These are phyloP conservation scores for Penicillium manginii DNA, from an alignment of 495 filamentous ascomycete genomes.

Conservation along the genomic window DNA sequence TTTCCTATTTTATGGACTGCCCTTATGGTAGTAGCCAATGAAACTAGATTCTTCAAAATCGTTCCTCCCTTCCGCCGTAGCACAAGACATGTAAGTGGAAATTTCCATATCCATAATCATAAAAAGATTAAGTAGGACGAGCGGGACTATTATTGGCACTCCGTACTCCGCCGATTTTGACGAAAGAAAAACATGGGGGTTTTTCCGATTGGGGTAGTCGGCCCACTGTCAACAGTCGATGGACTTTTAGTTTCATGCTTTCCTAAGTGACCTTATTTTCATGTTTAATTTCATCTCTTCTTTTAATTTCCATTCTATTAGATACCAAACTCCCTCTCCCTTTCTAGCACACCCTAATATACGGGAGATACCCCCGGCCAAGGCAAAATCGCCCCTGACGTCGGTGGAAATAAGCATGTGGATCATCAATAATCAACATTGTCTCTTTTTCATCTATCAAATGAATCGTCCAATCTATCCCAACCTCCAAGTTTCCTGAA, in stretches of 20 bases:
- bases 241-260: too few relatives aligned
- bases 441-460: neutral
- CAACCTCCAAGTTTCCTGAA: neutral
- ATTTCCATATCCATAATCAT: too few relatives aligned
- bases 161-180: too few relatives aligned
- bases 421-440: neutral
- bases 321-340: too few relatives aligned
- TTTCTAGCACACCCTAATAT: too few relatives aligned
- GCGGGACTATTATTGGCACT: too few relatives aligned
- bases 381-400: neutral
- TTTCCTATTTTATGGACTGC: constrained; percentile 13
- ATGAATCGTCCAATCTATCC: neutral
- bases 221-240: neutral
- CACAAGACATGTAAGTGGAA: neutral
- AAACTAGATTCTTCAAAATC: constrained; percentile 20
- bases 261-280: too few relatives aligned
- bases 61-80: neutral
- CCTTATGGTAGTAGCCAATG: constrained; percentile 29
- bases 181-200: neutral
- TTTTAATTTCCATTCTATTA: neutral
- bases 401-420: neutral
- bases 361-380: too few relatives aligned
- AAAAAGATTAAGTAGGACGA: too few relatives aligned
- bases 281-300: neutral
- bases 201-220: neutral